Evolutionary conservation across 2,329 filamentous ascomycete genomes (phyloP).

Genomic region (Fusarium sublunatum): DNA sequence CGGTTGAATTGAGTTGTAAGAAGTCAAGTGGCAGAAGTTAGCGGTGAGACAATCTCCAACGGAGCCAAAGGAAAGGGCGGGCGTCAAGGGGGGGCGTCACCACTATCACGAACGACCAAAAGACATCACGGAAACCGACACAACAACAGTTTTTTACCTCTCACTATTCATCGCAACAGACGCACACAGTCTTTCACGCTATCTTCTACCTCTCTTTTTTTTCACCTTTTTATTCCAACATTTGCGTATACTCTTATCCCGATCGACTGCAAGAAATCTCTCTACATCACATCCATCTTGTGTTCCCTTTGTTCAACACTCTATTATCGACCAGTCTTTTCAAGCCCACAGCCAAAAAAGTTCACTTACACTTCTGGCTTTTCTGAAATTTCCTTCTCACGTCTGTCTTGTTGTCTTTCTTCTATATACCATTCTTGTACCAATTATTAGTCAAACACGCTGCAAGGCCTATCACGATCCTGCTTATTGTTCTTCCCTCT

Average conservation of each 20-base stretch:
- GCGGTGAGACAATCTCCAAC: constrained; percentile 28
- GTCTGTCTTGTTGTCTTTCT: constrained; percentile 1
- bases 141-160: not conserved
- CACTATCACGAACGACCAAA: constrained; percentile 31
- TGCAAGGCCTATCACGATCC: constrained; percentile 23
- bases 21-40: constrained; percentile 21
- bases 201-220: constrained; percentile 1
- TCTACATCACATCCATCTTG: not conserved
- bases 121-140: constrained; percentile 6
- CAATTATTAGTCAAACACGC: constrained; percentile 9
- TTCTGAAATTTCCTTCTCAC: constrained; percentile 5
- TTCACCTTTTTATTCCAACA: constrained; percentile 3
- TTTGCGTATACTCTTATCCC: constrained; percentile 2
- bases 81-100: constrained; percentile 17
- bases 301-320: constrained; percentile 17
- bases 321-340: not conserved
- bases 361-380: not conserved
- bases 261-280: constrained; percentile 5
- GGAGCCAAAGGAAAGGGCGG: constrained; percentile 14
- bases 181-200: constrained; percentile 10
- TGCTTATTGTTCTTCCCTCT: constrained; percentile 13
- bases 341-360: not conserved
- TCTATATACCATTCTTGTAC: constrained; percentile 43
- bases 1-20: not conserved
- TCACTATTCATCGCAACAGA: not conserved